These are phyloP conservation scores for Pichia pseudocactophila DNA, from an alignment of 805 yeast species.

Conservation along the genomic window DNA sequence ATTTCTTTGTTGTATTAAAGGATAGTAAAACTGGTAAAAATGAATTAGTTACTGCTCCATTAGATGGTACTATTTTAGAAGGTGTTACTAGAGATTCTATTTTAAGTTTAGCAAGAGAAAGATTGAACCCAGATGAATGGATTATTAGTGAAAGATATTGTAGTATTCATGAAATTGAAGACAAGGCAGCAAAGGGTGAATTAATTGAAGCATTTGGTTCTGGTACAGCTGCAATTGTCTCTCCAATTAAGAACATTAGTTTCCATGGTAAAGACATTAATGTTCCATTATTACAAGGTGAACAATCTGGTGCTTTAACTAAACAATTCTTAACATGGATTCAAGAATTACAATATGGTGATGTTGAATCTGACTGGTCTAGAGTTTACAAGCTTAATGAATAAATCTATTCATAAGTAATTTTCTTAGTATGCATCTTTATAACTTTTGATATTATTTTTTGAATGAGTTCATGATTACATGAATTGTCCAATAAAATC, in stretches of 20 bases:
- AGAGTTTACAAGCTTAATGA: constrained; percentile 22
- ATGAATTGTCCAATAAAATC: no score
- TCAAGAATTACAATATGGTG: constrained; percentile 84
- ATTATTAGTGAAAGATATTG: constrained; percentile 71
- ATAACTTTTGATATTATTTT: no score
- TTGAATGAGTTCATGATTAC: no score
- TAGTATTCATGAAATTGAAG: constrained; percentile 72
- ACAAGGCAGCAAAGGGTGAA: constrained; percentile 70
- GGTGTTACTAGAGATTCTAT: constrained; percentile 95
- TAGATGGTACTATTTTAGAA: constrained; percentile 93
- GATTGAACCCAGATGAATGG: constrained; percentile 74
- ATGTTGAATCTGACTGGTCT: constrained; percentile 54
- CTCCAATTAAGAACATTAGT: constrained; percentile 85
- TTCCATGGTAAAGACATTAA: constrained; percentile 63
- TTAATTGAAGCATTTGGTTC: constrained; percentile 93
- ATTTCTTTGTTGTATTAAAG: constrained; percentile 80
- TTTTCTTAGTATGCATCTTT: not conserved
- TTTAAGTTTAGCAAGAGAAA: constrained; percentile 65
- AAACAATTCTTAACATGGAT: constrained; percentile 78
- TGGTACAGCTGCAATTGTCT: constrained; percentile 96
- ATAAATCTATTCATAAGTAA: not conserved
- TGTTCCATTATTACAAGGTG: constrained; percentile 76
- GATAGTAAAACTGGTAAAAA: constrained; percentile 69
- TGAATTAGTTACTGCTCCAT: constrained; percentile 91
- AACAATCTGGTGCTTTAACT: constrained; percentile 73